These are phyloP conservation scores for Colletotrichum viniferum DNA, from an alignment of 2,329 filamentous ascomycete species.

Conservation along the genomic window DNA sequence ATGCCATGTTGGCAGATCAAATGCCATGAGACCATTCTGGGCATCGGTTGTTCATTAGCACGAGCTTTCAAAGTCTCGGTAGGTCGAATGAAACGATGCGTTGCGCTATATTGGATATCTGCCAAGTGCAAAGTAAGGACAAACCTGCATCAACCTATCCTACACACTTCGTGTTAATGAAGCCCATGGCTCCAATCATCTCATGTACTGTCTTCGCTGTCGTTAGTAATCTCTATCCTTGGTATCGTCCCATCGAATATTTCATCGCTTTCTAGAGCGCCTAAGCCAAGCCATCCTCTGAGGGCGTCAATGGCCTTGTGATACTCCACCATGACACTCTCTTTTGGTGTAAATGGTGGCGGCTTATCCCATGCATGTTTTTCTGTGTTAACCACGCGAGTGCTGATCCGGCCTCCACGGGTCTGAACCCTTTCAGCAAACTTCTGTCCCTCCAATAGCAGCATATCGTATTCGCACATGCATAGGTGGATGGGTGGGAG, in stretches of 20 bases:
- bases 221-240: not conserved
- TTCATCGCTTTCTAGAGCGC: not conserved
- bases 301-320: conserved; percentile 45
- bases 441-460: conserved; percentile 62
- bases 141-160: fast-evolving
- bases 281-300: conserved; percentile 37
- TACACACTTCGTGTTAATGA: not conserved
- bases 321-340: conserved; percentile 50
- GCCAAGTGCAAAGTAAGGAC: not conserved
- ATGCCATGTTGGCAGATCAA: not conserved
- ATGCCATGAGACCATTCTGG: not conserved
- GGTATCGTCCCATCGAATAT: not conserved
- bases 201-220: not conserved
- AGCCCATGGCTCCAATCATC: not conserved
- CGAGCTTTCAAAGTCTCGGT: not conserved
- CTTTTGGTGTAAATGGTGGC: conserved; percentile 46
- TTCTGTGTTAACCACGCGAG: conserved; percentile 50
- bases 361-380: conserved; percentile 56
- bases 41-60: not conserved
- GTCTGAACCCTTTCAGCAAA: conserved; percentile 63
- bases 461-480: conserved; percentile 70
- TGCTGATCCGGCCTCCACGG: conserved; percentile 27
- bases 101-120: not conserved
- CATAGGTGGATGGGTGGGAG: conserved; percentile 61
- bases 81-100: not conserved